Base-by-base conservation (phyloP, 164 flowering plant genomes). In the Buxus sempervirens region DNA sequence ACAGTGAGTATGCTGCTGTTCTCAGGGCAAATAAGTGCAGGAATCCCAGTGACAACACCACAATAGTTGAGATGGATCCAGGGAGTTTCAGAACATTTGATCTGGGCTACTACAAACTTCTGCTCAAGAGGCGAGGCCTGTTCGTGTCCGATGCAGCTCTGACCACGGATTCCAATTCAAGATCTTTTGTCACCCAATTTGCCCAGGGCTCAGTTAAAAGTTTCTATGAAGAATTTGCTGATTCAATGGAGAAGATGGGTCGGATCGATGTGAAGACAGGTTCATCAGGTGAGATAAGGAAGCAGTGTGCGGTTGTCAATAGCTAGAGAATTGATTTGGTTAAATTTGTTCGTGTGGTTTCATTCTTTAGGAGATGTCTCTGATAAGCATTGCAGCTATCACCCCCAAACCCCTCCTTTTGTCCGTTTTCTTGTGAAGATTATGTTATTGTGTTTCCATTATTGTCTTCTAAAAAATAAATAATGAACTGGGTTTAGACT, bases 171-270 rank as follows among this genome's bases (percentile, higher is more conserved):
- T 13, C 58, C 58, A 55, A 20, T 55, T 55, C 58, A 55, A 55
- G 7, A 22, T n/a, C 58, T 13, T 55, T 55, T 12, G n/a, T 55
- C 58, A 55, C n/a, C 58, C 58, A 55, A 55, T 9, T 55, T 22
- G 9, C n/a, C 23, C 58, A 55, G 23, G 58, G 58, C n/a, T 32
- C 41, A 28, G 9, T 9, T 55, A 22, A 55, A 9, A 22, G n/a
- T 55, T 55, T 7, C 58, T 55, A 18, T 55, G 58, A 0, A 20
- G 58, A 55, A 22, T 55, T 55, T 55, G 58, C 58, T 0, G 48
- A 21, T 0, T 79, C 87, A 0, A 84, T 84, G 85, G 71, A 75
- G 23, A 80, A 75, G 42, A 80, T 80, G 83, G 80, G 80, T 3
- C 66, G 58, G 36, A 58, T 80, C 42, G 79, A 66, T 14, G 81